Evolutionary conservation across 179 eudicot genomes (phyloP), one percentile per base, ranked within the genome.

Genomic region (Patellifolia procumbens): DNA sequence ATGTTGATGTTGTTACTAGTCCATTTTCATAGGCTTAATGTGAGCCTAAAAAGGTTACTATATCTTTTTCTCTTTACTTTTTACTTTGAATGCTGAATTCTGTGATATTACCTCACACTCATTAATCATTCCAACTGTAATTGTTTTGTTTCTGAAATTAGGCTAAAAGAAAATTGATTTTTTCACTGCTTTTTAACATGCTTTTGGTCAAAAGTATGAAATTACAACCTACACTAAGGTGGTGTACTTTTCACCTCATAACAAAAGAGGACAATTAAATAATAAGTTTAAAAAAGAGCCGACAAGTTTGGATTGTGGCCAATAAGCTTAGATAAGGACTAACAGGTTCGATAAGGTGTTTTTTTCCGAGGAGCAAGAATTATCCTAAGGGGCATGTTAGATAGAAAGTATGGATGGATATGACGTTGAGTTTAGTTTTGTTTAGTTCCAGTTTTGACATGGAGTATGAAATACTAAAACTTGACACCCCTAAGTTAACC

Each of bases 11-110:
- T 28, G 68, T 55, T 76, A 31, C 55, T 52, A 32, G 70, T 70
- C 67, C 58, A 52, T 73, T 2, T 79, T 81, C 79, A 81, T 71
- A 75, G 60, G 49, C 76, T 60, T 81, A 74, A 67, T 74, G 79
- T 74, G 82, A 82, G 43, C 74, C 65, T 20, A 13, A 62, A 48
- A n/a, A n/a, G n/a, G n/a, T n/a, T n/a, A n/a, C n/a, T n/a, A 24
- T 26, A 1, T 32, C 74, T 29, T 46, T 73, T 48, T 19, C 29
- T 26, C 17, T 65, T 62, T 42, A 15, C 31, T 71, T 77, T 56
- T 72, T 60, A 42, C 42, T 12, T 45, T 24, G 31, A 42, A 31
- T 59, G 62, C 52, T 29, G 17, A 24, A 46, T 63, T 19, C 49
- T 70, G 74, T 76, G 72, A 65, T 61, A 20, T 71, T 17, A 19